Base-by-base conservation (phyloP, 1,139 yeast genomes). In the Ashbya aceris region DNA sequence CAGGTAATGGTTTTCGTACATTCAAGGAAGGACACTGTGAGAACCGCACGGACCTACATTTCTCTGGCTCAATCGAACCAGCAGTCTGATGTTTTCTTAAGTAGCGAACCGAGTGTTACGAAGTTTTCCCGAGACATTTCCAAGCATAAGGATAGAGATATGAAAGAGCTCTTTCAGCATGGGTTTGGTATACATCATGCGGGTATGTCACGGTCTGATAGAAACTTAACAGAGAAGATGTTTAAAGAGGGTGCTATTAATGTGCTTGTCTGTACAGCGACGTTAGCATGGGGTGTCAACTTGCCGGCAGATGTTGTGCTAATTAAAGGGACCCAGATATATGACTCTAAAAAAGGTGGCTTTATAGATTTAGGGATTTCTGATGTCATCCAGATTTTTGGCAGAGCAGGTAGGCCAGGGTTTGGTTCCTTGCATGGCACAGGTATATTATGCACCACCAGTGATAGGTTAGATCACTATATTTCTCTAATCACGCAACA, bases 391-490 rank as follows among this genome's bases (percentile, higher is more conserved):
- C 99, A 93, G 66, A 93, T 93, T 54, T 91, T 93, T 67, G 99
- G 99, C 53, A 84, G 99, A 68, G 98, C 98, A 33, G 99, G 99
- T 66, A 79, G 99, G 66, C 99, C 99, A 0, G 98, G 94, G 53
- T 93, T 78, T 64, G 65, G 64, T 9, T 96, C 93, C 55, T 77
- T 76, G 45, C 82, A 74, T 58, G 99, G 98, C 69, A 84, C 91
- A 2, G 97, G 97, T 68, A 80, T 87, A 33, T 68, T 93, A 41
- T 79, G 93, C 60, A 91, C 98, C 0, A 73, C 95, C 0, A 72
- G 76, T 48, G 97, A 89, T 56, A 70, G 77, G 42, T 65, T 93
- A 26, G 95, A 87, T 52, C 95, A 86, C 55, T 93, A 91, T 56
- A 75, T 93, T 20, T 78, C 94, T 0, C 70, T 89, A 30, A 74